Evolutionary conservation across 2,329 filamentous ascomycete species (phyloP), one percentile per base, ranked within the genome.

Genomic region (Cryphonectria parasitica): DNA sequence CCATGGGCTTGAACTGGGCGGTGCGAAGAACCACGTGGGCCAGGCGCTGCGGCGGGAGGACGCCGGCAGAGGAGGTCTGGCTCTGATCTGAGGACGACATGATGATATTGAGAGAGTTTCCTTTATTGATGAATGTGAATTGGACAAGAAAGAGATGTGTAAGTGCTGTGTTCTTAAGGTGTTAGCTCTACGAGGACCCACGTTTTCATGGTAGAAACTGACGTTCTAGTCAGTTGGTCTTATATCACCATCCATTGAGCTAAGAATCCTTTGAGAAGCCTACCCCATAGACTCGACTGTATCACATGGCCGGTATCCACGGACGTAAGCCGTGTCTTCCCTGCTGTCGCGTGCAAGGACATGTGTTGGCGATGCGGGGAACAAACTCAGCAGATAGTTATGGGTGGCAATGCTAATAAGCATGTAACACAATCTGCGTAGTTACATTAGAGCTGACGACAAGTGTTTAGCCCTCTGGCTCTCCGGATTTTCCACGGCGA

Each of bases 1-100:
- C 69, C 78, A 84, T 79, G 19, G 52, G 17, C 19, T 70, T 49
- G 45, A 64, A 58, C 28, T 71, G 60, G 36, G 52, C 22, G 2
- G 71, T 74, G 22, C 63, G 71, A 5, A 74, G 69, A 22, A 73
- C 66, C 4, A 74, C 67, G 43, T 74, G 73, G 13, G 60, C 71
- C 2, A 74, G 64, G 65, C 36, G 13, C 61, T 64, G 31, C n/a
- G 61, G 61, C 10, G 61, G 31, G 15, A 64, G 61, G 25, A 64
- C 61, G n/a, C 61, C 13, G n/a, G 17, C 11, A 39, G 61, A 25
- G n/a, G 39, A 3, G n/a, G 39, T 10, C n/a, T 64, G n/a, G 15
- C n/a, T 41, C 34, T 25, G 36, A 22, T 17, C 5, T 2, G 39
- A 41, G 36, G 61, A 41, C 13, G 61, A 2, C 61, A 45, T 45